Evolutionary conservation across 768 basidiomycete genomes (phyloP).

Genomic region (Auricularia sp.): DNA sequence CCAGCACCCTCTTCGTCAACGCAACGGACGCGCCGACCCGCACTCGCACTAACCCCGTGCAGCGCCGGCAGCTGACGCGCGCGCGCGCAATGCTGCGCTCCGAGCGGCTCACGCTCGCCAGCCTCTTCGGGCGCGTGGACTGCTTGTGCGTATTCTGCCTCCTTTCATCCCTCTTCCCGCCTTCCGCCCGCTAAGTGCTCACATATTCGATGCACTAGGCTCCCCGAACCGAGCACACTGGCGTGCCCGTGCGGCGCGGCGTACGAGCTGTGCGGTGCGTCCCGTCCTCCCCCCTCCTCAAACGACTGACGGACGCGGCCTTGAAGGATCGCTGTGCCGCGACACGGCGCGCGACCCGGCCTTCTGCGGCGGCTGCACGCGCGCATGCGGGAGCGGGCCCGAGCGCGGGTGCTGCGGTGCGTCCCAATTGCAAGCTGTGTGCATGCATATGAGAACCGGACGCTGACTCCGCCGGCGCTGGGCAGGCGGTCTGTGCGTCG

Average conservation of each 20-base stretch:
- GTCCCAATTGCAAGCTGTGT: neutral
- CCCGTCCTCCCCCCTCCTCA: neutral
- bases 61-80: neutral
- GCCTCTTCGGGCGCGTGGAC: neutral
- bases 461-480: neutral
- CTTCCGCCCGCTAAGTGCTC: too few species aligned
- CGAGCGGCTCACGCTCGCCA: neutral
- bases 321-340: neutral
- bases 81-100: neutral
- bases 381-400: neutral
- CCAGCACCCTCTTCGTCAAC: too few species aligned
- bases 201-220: neutral
- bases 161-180: too few species aligned
- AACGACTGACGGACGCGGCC: too few species aligned
- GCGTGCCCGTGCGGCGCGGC: neutral
- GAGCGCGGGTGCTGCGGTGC: neutral
- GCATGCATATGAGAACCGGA: neutral
- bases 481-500: neutral
- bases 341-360: neutral
- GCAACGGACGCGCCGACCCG: too few species aligned
- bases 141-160: neutral
- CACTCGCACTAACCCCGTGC: too few species aligned
- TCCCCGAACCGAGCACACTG: neutral
- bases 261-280: neutral
- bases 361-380: neutral